Evolutionary conservation across 2,329 filamentous ascomycete genomes (phyloP), one percentile per base, ranked within the genome.

Genomic region (Knoxdaviesia proteae): DNA sequence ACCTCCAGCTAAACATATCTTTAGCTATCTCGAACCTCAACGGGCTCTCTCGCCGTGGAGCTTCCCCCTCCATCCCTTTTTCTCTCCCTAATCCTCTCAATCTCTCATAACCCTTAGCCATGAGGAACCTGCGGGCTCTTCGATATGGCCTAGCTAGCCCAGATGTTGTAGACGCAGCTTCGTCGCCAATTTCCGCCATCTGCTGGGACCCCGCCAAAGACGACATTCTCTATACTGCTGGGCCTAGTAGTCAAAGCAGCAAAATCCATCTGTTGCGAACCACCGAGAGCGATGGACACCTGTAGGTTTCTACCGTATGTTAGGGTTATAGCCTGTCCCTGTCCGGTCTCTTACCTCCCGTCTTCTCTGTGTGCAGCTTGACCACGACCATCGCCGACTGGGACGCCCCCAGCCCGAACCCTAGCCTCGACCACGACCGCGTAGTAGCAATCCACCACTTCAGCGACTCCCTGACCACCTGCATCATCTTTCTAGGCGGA

Each of bases 61-160:
- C 20, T 20, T 20, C 20, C 20, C 20, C 20, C 20, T 20, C 20
- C 20, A 20, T 20, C 20, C 20, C 20, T 20, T 20, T 20, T 20
- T 20, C 20, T 6, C 31, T 6, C 33, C n/a, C 9, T 29, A 10
- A 10, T 8, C 11, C 10, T 35, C 37, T 20, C 29, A n/a, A 4
- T 7, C 29, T 40, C 31, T 32, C 36, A 43, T 47, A 48, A 20
- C 20, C 20, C 20, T 20, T 20, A 20, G 20, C 49, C 44, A 96
- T 96, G 88, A 80, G 84, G 56, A 96, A 94, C 60, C 69, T 96
- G 52, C 79, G 75, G 61, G 86, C 78, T 57, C 75, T 86, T 53
- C 74, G 71, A 55, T 77, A 82, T 56, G 69, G 71, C 51, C 66
- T 73, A 20, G 20, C 20, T 20, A 20, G 20, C 20, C 20, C 20